Conservation (phyloP, 2,329 filamentous ascomycete genomes). For the Fusarium caatingaense region DNA sequence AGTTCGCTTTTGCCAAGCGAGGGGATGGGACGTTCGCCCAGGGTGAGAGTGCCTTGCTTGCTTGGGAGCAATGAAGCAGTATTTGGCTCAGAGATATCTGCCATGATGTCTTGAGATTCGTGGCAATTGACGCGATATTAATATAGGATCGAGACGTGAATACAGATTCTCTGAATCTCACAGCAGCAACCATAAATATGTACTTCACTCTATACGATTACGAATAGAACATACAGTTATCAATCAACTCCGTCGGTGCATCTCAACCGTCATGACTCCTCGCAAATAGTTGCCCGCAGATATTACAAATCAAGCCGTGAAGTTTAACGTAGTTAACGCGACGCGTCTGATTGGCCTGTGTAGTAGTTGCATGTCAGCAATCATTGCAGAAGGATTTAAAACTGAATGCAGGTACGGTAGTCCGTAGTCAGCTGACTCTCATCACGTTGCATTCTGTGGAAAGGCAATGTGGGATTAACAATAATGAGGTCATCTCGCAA, state of each 20-base stretch:
- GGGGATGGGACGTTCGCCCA: neutral
- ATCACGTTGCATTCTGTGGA: neutral
- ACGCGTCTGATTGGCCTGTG: neutral
- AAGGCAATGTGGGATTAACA: neutral
- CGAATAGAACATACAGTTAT: neutral
- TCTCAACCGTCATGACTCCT: neutral
- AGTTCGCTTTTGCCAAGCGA: neutral
- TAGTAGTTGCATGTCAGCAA: neutral
- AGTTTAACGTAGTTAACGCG: neutral
- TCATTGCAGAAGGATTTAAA: neutral
- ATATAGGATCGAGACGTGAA: too few relatives aligned
- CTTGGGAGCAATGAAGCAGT: neutral
- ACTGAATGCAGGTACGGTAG: neutral
- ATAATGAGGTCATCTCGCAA: neutral
- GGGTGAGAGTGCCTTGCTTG: neutral
- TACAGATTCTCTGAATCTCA: neutral
- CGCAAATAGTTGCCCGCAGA: neutral
- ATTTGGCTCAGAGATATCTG: fast-evolving
- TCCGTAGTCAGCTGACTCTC: neutral
- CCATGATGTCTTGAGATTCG: neutral
- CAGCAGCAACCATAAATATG: neutral
- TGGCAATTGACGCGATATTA: neutral
- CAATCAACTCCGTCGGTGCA: neutral
- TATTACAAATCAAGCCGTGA: neutral
- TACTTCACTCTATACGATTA: neutral